Base-by-base conservation (phyloP, 441 rosid genomes). In the Populus tomentosa region DNA sequence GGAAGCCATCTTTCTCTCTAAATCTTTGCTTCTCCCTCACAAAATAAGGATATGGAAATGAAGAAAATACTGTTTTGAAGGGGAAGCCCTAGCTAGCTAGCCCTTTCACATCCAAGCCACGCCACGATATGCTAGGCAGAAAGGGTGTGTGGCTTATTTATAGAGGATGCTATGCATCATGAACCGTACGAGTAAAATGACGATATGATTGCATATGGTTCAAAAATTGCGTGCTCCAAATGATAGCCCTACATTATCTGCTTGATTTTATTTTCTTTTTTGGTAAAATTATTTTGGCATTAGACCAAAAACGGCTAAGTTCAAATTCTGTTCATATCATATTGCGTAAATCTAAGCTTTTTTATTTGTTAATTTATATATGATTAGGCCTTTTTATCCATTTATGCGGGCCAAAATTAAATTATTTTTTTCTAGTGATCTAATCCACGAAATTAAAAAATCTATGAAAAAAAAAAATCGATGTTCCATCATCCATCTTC, bases 1-100 rank as follows among this genome's bases (percentile, higher is more conserved):
- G 40, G 85, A 2, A 53, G 85, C 83, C 93, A 92, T 89, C 67
- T 78, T 26, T 72, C 36, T 59, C 18, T 64, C 24, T 42, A 36
- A 20, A n/a, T 75, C 69, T 33, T 7, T 85, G 61, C 72, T 23
- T 66, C 46, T 68, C 8, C 24, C 72, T 70, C 77, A 1, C 9
- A 23, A 32, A 21, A 42, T 67, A 56, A 33, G 21, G 59, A 24
- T 8, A 30, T 38, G 59, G 38, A 61, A 35, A 35, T 14, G 20
- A 61, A 46, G 30, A 67, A n/a, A 42, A 50, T 38, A 75, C 50
- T 40, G 28, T 26, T 67, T 65, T 3, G 46, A 26, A 65, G 70
- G 28, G 66, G 35, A 69, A 79, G 50, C 79, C 73, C 74, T 68
- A 53, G 36, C 61, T 69, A 20, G 68, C 53, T 42, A 4, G 18